Conservation (phyloP, 768 basidiomycete genomes). For the Serpula lacrymans region DNA sequence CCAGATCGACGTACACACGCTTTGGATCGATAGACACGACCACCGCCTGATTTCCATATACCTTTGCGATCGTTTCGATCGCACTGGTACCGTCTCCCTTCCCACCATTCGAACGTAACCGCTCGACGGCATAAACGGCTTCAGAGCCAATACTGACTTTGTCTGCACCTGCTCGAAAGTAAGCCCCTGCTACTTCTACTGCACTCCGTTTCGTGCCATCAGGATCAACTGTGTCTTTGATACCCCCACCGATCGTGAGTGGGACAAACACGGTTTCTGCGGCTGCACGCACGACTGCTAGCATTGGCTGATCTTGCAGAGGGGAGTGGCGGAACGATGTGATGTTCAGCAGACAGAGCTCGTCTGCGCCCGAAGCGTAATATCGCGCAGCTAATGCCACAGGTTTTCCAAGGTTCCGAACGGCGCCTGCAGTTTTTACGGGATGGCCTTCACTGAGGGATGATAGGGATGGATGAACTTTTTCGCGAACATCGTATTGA, state of each 20-base stretch:
- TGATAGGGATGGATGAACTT: conserved; percentile 28
- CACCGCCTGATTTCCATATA: conserved; percentile 94
- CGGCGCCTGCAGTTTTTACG: conserved; percentile 61
- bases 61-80: conserved; percentile 87
- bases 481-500: conserved; percentile 97
- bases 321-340: conserved; percentile 98
- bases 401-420: conserved; percentile 97
- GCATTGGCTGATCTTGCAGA: conserved; percentile 95
- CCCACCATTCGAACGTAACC: conserved; percentile 49
- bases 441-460: conserved; percentile 14
- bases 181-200: conserved; percentile 91
- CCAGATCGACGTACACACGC: conserved; percentile 71
- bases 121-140: conserved; percentile 92
- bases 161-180: conserved; percentile 97
- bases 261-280: conserved; percentile 93
- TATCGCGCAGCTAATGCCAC: conserved; percentile 87
- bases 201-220: conserved; percentile 87
- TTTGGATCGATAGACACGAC: conserved; percentile 97
- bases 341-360: conserved; percentile 97
- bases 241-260: conserved; percentile 97
- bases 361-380: conserved; percentile 87
- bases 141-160: conserved; percentile 98
- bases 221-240: conserved; percentile 93
- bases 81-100: conserved; percentile 71
- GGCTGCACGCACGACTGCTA: conserved; percentile 87